Conservation (phyloP, 148 eudicot species). For the Limonium bicolor region DNA sequence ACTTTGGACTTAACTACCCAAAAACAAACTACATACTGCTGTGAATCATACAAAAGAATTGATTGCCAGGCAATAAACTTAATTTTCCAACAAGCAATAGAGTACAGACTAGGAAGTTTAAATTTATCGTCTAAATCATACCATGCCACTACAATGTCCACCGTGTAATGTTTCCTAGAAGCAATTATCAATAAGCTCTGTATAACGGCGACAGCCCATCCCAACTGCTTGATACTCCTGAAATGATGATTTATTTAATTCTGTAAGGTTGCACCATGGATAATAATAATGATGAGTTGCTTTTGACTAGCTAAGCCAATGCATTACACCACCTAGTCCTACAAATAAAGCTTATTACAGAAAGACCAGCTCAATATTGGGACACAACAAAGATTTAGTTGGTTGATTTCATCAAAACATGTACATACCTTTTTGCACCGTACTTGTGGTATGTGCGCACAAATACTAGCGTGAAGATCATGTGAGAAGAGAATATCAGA, state of each 20-base stretch:
- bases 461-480: constrained; percentile 83
- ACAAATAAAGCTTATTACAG: not conserved
- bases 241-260: constrained; percentile 1
- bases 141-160: constrained; percentile 92
- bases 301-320: not conserved
- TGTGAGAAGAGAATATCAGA: constrained; percentile 94
- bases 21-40: no score
- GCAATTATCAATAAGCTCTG: constrained; percentile 94
- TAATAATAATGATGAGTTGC: not conserved
- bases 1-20: no score
- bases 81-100: no score
- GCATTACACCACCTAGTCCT: not conserved
- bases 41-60: no score
- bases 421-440: constrained; percentile 77
- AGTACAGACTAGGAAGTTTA: not conserved
- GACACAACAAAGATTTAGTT: not conserved
- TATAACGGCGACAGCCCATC: constrained; percentile 55
- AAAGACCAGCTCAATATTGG: not conserved
- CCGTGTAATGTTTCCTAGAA: constrained; percentile 94
- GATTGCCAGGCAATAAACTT: no score
- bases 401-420: not conserved
- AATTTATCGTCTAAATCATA: constrained; percentile 6
- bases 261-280: not conserved
- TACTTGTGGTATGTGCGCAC: constrained; percentile 86
- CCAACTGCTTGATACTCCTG: constrained; percentile 78